These are phyloP conservation scores for Fagus crenata DNA, from an alignment of 306 rosid species.

Conservation along the genomic window DNA sequence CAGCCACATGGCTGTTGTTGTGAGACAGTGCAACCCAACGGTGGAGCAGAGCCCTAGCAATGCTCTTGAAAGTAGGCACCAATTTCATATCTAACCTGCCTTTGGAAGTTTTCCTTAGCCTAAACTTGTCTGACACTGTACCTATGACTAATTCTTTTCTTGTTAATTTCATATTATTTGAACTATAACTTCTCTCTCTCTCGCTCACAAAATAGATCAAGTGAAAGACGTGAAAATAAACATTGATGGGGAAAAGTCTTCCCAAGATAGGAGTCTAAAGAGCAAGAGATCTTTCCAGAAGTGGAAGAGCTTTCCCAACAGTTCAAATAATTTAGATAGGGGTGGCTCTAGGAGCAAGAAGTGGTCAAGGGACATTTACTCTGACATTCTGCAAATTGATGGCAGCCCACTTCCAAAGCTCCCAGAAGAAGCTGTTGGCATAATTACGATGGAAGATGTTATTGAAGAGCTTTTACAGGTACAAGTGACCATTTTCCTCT, in stretches of 20 bases:
- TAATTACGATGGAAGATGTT: conserved; percentile 91
- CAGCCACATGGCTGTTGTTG: conserved; percentile 95
- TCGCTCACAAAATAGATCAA: conserved; percentile 35
- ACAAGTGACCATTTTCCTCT: conserved; percentile 4
- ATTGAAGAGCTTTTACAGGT: conserved; percentile 99
- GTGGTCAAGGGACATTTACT: conserved; percentile 77
- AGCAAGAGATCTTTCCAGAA: conserved; percentile 58
- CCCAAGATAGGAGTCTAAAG: conserved; percentile 53
- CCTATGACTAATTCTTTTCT: not conserved
- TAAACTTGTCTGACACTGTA: not conserved
- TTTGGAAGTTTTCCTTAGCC: not conserved
- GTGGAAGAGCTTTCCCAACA: conserved; percentile 71
- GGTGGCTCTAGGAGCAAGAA: conserved; percentile 69
- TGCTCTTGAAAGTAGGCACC: conserved; percentile 44
- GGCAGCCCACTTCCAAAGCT: conserved; percentile 69
- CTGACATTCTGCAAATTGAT: conserved; percentile 78
- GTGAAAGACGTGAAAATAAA: conserved; percentile 60
- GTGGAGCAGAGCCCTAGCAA: conserved; percentile 38
- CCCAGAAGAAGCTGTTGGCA: conserved; percentile 80
- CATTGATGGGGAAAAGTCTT: conserved; percentile 61
- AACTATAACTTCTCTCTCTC: conserved; percentile 2
- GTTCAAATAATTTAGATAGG: conserved; percentile 39
- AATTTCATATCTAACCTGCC: conserved; percentile 2
- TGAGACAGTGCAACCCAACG: conserved; percentile 44
- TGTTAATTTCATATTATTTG: not conserved